Percentiles rank a stretch among this genome's conserved stretches.
Evolutionary conservation across 768 basidiomycete species (phyloP).

Genomic region (Leccinum aurantiacum): DNA sequence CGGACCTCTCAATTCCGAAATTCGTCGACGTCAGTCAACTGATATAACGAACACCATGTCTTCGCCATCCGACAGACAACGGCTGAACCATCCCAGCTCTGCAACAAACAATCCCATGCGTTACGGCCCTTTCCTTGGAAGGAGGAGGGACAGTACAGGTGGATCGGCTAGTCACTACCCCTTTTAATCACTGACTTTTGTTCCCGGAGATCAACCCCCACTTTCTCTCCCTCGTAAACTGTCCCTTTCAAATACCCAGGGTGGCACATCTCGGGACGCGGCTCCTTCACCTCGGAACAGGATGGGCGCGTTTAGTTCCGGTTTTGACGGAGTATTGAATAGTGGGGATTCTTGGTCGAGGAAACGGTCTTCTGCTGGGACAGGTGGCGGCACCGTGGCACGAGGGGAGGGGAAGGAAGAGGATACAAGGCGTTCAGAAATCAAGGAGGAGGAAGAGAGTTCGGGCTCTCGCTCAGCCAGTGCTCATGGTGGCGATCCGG

Average conservation of each 20-base stretch:
- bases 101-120: slow-evolving; percentile 55
- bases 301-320: slow-evolving; percentile 55
- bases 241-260: slow-evolving; percentile 63
- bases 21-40: slow-evolving; percentile 80
- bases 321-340: slow-evolving; percentile 72
- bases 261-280: slow-evolving; percentile 53
- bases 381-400: slow-evolving; percentile 33
- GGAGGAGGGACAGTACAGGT: slow-evolving; percentile 75
- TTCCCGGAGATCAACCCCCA: slow-evolving; percentile 56
- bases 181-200: slow-evolving; percentile 9
- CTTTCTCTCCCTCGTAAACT: slow-evolving; percentile 60
- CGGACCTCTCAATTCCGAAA: slow-evolving; percentile 78
- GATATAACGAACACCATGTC: slow-evolving; percentile 66
- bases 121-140: slow-evolving; percentile 54
- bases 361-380: slow-evolving; percentile 62
- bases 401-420: slow-evolving; percentile 42
- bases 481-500: slow-evolving; percentile 10
- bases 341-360: slow-evolving; percentile 71
- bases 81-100: slow-evolving; percentile 51
- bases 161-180: slow-evolving; percentile 9
- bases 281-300: slow-evolving; percentile 64
- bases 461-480: slow-evolving; percentile 4
- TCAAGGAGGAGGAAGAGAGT: slow-evolving; percentile 60
- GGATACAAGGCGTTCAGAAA: slow-evolving; percentile 45
- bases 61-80: slow-evolving; percentile 59